Conservation (phyloP, 2,329 filamentous ascomycete species). For the Zymoseptoria ardabiliae region DNA sequence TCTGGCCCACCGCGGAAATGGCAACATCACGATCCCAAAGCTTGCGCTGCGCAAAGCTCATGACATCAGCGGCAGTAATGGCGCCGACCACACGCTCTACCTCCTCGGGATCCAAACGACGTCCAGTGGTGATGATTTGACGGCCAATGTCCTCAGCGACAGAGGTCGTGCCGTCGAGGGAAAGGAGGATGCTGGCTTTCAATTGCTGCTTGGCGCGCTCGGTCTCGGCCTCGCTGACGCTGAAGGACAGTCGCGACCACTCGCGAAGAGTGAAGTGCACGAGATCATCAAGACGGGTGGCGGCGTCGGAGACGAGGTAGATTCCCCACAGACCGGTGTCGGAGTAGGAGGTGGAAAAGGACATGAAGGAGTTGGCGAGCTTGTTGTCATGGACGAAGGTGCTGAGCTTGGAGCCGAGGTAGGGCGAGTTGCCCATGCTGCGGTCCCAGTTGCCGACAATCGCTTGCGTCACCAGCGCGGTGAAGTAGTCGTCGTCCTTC, state of each 20-base stretch:
- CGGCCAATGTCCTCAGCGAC: slow-evolving; percentile 97
- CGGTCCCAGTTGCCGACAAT: slow-evolving; percentile 99
- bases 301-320: slow-evolving; percentile 90
- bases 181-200: slow-evolving; percentile 95
- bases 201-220: slow-evolving; percentile 99
- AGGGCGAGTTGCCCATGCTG: slow-evolving; percentile 92
- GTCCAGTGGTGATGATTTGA: slow-evolving; percentile 95
- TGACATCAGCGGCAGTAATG: slow-evolving; percentile 93
- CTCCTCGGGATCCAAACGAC: slow-evolving; percentile 83
- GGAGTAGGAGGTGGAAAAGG: slow-evolving; percentile 98
- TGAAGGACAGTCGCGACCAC: slow-evolving; percentile 90
- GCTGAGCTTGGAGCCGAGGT: slow-evolving; percentile 97
- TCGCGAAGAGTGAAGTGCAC: slow-evolving; percentile 97
- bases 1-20: slow-evolving; percentile 83
- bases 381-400: slow-evolving; percentile 88
- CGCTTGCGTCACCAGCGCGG: slow-evolving; percentile 91
- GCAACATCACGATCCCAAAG: slow-evolving; percentile 97
- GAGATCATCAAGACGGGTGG: slow-evolving; percentile 83
- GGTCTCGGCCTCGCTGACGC: slow-evolving; percentile 80
- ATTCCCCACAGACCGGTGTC: slow-evolving; percentile 99
- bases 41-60: slow-evolving; percentile 90
- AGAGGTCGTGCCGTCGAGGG: slow-evolving; percentile 93
- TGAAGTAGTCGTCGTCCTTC: slow-evolving; percentile 99
- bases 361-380: slow-evolving; percentile 99
- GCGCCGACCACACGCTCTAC: slow-evolving; percentile 84